A percentile compares a stretch with the other conserved stretches of the same genome.
Evolutionary conservation across 83 land plant species (phyloP).

Genomic region (Thuja plicata): DNA sequence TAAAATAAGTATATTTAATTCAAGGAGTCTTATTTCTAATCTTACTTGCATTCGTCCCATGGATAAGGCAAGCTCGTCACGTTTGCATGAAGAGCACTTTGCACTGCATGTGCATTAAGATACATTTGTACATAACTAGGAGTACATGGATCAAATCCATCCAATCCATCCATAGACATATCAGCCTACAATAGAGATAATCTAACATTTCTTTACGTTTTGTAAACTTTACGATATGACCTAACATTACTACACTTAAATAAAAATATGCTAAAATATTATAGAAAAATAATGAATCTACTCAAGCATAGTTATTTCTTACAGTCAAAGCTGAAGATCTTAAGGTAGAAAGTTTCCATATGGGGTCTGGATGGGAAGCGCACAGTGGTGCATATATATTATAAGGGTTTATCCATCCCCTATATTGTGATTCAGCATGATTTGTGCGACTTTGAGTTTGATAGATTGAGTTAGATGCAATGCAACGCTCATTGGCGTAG

Average conservation of each 20-base stretch:
- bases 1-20: background rate
- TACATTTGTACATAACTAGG: constrained; percentile 25
- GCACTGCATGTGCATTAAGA: constrained; percentile 41
- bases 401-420: background rate
- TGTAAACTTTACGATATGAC: no score
- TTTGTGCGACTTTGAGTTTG: background rate
- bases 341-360: background rate
- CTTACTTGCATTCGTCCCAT: background rate
- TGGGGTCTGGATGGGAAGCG: background rate
- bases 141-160: constrained; percentile 37
- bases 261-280: no score
- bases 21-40: no score
- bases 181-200: background rate
- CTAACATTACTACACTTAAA: no score
- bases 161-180: background rate
- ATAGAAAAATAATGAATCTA: no score
- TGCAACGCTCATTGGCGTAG: background rate
- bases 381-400: constrained; percentile 2
- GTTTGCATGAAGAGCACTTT: constrained; percentile 43
- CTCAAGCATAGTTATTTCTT: background rate
- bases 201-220: no score
- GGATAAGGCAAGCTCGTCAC: constrained; percentile 8
- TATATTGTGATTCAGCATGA: background rate
- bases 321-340: background rate
- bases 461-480: background rate